Conservation (phyloP, 176 grass and related monocot genomes). For the barley (Hordeum vulgare) region MorexV3_pseudomolecules_assembly NC_058522.1:474229221-474229720, state of each 20-base stretch:
- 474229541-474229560: background rate
- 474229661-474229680: background rate
- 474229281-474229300: background rate
- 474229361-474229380: background rate
- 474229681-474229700: background rate
- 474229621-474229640: background rate
- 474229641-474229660: background rate
- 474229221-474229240: background rate
- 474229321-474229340: background rate
- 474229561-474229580: slow-evolving; percentile 21
- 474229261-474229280: too few species aligned
- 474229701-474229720: background rate
- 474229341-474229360: background rate
- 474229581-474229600: background rate
- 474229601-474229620: background rate
- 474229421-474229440: background rate
- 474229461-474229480: background rate
- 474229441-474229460: background rate
- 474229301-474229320: background rate
- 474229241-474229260: too few species aligned
- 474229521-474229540: background rate
- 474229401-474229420: background rate
- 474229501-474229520: background rate
- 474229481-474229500: slow-evolving; percentile 3
- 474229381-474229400: background rate